Percentiles rank a stretch among this genome's conserved stretches.
Conservation (phyloP, 2,329 filamentous ascomycete species). For the Aspergillus neoniger region DNA sequence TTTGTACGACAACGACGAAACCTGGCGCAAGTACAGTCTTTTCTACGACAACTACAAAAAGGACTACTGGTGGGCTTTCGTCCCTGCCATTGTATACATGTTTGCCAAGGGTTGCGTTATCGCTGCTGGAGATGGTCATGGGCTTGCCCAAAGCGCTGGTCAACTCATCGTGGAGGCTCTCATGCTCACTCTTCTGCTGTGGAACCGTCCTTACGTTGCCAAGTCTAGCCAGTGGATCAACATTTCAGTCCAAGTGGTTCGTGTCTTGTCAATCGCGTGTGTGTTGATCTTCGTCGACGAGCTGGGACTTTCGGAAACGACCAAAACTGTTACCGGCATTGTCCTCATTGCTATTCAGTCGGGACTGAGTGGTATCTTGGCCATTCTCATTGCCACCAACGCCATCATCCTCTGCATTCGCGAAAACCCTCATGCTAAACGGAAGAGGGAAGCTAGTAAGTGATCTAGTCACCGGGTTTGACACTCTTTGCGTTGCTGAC, state of each 20-base stretch:
- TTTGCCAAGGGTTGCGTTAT: constrained; percentile 86
- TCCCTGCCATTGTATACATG: constrained; percentile 86
- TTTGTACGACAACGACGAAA: constrained; percentile 84
- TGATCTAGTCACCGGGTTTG: constrained; percentile 17
- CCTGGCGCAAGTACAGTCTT: constrained; percentile 92
- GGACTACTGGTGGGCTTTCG: constrained; percentile 95
- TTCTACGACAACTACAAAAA: constrained; percentile 97
- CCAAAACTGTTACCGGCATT: constrained; percentile 91
- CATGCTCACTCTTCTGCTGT: constrained; percentile 77
- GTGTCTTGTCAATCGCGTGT: constrained; percentile 83
- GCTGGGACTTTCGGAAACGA: constrained; percentile 84
- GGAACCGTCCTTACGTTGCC: constrained; percentile 82
- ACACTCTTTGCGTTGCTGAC: neutral
- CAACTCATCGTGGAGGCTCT: constrained; percentile 79
- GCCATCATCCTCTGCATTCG: constrained; percentile 79
- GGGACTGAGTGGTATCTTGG: constrained; percentile 76
- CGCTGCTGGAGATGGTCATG: constrained; percentile 81
- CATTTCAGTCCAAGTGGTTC: constrained; percentile 84
- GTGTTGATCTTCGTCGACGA: constrained; percentile 93
- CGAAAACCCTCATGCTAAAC: constrained; percentile 86
- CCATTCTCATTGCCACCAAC: constrained; percentile 86
- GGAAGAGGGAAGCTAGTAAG: constrained; percentile 87
- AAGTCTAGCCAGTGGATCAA: constrained; percentile 91
- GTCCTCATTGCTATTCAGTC: constrained; percentile 91
- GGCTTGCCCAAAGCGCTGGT: constrained; percentile 74